Evolutionary conservation across 768 basidiomycete genomes (phyloP), one percentile per base, ranked within the genome.

Genomic region (Agaricus subrufescens): DNA sequence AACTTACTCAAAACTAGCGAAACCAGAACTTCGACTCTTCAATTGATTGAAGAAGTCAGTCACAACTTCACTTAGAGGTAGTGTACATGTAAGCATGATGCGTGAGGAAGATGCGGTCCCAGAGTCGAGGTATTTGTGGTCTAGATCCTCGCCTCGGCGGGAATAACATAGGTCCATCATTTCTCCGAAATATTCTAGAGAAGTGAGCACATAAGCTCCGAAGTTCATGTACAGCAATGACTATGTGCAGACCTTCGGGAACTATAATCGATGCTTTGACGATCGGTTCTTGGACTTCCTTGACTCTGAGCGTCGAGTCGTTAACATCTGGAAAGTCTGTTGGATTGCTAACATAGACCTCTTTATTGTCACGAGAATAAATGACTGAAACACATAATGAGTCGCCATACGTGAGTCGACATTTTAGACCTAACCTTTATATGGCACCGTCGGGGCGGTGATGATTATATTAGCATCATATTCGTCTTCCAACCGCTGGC

Each of bases 401-500:
- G 37, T 23, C 15, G 39, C 23, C 8, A 23, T 34, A 23, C 29
- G 6, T 7, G 12, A 0, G 29, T 42, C 26, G 30, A 26, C 50
- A 42, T 37, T 45, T 52, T 58, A 44, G 46, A 54, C 34, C 71
- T 56, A 52, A 91, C 94, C 71, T 76, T 92, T 89, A 69, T 94
- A 94, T 27, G 96, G 94, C 19, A 98, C 96, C 2, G 94, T 94
- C 1, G 97, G 97, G 3, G 94, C 89, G 10, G 97, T 99, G 54
- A 98, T 83, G 62, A 98, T 94, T 56, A 98, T 86, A 64, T 89
- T 94, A 31, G 94, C 91, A 56, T 93, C 86, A 62, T 97, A 94
- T 68, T 99, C 97, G 63, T 99, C 97, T 70, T 98, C 97, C 3
- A 99, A 75, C 12, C 97, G 83, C 67, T 99, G 97, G 23, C 94